These are phyloP conservation scores for Grosmannia serpens DNA, from an alignment of 2,329 filamentous ascomycete genomes.

Conservation along the genomic window DNA sequence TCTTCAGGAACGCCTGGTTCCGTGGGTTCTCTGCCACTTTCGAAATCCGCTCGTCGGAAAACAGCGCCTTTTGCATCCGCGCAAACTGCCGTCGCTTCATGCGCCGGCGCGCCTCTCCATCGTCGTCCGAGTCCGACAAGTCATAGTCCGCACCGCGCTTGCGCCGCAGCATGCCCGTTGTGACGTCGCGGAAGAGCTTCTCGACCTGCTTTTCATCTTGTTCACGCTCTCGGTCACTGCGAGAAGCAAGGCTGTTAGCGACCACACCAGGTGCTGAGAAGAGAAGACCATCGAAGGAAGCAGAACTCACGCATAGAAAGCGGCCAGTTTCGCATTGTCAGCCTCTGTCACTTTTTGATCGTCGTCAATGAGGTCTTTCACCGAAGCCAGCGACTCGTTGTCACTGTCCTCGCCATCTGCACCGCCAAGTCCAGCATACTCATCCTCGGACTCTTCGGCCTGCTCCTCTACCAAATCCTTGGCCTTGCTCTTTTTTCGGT, in stretches of 20 bases:
- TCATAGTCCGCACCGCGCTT: slow-evolving; percentile 75
- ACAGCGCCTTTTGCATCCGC: slow-evolving; percentile 79
- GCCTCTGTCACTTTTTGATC: slow-evolving; percentile 60
- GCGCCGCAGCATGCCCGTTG: slow-evolving; percentile 73
- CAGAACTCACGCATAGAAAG: slow-evolving; percentile 70
- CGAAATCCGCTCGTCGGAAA: slow-evolving; percentile 80
- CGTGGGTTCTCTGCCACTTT: slow-evolving; percentile 84
- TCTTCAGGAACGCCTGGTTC: slow-evolving; percentile 79
- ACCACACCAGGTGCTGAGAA: not conserved
- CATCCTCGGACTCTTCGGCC: slow-evolving; percentile 94
- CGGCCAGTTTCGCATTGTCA: slow-evolving; percentile 72
- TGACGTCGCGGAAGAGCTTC: slow-evolving; percentile 87
- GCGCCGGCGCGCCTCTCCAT: slow-evolving; percentile 62
- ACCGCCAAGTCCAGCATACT: slow-evolving; percentile 90
- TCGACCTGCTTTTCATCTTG: slow-evolving; percentile 80
- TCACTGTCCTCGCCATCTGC: slow-evolving; percentile 76
- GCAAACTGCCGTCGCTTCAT: slow-evolving; percentile 82
- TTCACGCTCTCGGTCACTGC: slow-evolving; percentile 64
- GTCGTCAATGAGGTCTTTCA: slow-evolving; percentile 86
- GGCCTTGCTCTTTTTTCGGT: slow-evolving; percentile 80
- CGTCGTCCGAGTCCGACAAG: slow-evolving; percentile 84
- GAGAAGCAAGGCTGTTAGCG: not conserved
- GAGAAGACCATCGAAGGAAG: not conserved
- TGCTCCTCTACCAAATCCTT: slow-evolving; percentile 84
- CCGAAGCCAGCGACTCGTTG: slow-evolving; percentile 58